Conservation (phyloP, 2,329 filamentous ascomycete genomes). For the Exophiala viscosa region DNA sequence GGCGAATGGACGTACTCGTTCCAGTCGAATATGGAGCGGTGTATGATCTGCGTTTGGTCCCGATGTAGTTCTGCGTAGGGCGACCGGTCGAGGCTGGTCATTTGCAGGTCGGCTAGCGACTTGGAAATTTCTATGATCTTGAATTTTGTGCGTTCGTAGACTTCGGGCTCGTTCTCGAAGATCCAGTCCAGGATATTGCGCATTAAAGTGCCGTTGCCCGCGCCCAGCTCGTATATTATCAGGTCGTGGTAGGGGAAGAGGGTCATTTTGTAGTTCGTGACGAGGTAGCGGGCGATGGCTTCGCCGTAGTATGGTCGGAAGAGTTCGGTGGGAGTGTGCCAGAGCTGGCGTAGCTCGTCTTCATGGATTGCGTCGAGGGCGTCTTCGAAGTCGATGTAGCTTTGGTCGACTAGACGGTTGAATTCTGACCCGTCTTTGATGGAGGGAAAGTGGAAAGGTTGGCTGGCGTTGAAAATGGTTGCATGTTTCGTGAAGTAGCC, state of each 20-base stretch:
- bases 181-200: conserved; percentile 97
- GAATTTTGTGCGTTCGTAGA: conserved; percentile 90
- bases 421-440: conserved; percentile 85
- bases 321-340: conserved; percentile 97
- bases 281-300: conserved; percentile 90
- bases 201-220: conserved; percentile 96
- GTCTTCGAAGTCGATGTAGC: conserved; percentile 90
- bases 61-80: conserved; percentile 70
- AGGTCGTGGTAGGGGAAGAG: conserved; percentile 95
- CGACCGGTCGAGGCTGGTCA: conserved; percentile 60
- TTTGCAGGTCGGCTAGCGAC: conserved; percentile 73
- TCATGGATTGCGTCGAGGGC: conserved; percentile 68
- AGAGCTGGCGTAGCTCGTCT: conserved; percentile 80
- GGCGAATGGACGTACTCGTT: conserved; percentile 79
- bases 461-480: conserved; percentile 89
- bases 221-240: conserved; percentile 98
- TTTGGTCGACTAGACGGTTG: conserved; percentile 67
- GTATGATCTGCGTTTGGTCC: conserved; percentile 89
- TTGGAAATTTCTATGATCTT: conserved; percentile 94
- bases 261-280: conserved; percentile 92
- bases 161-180: conserved; percentile 78
- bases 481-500: conserved; percentile 96
- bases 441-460: conserved; percentile 80
- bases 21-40: conserved; percentile 95
- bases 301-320: conserved; percentile 97